Base-by-base conservation (phyloP, 352 stramenopile genomes). In the Phytophthora constricta region DNA sequence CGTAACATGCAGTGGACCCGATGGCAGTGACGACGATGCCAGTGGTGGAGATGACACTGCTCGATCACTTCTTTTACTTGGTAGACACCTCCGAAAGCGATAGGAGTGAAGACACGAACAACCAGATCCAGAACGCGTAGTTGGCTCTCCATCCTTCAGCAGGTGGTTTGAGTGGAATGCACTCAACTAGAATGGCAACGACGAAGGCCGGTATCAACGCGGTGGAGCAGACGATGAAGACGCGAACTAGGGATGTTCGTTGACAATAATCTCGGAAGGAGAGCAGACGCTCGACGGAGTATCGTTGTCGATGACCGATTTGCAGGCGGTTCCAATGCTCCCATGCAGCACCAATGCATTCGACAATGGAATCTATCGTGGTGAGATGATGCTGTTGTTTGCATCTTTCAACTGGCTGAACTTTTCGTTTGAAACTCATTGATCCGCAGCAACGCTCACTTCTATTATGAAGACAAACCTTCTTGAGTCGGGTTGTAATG, bases 281-380 rank as follows among this genome's bases (percentile, higher is more conserved):
- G 5, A 45, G 54, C 23, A 62, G 19, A 16, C 54, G 34, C 41
- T 62, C 54, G 28, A 62, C 19, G 0, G 54, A 62, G 17, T 62
- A 62, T 3, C 33, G 31, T 9, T 45, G 39, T n/a, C 41, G 54
- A 41, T 62, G 31, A 4, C 45, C 25, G 45, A 51, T 51, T 10
- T 51, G 45, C 7, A 51, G 11, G 8, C 45, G 45, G 9, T 33
- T 28, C 22, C 25, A 51, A 33, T 28, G 23, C 13, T 26, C 23
- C 17, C n/a, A 26, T 10, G 42, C 17, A 16, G 42, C 42, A 23
- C 42, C 8, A 22, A 26, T 4, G 17, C 42, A 48, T 7, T 25
- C 10, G n/a, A 26, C 7, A 11, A 48, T 14, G 5, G 17, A 14
- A 16, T 42, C 34, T 19, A 42, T 10, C n/a, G n/a, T 13, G 17